Base-by-base conservation (phyloP, 768 basidiomycete species). In the Chlorophyllum brunneum region DNA sequence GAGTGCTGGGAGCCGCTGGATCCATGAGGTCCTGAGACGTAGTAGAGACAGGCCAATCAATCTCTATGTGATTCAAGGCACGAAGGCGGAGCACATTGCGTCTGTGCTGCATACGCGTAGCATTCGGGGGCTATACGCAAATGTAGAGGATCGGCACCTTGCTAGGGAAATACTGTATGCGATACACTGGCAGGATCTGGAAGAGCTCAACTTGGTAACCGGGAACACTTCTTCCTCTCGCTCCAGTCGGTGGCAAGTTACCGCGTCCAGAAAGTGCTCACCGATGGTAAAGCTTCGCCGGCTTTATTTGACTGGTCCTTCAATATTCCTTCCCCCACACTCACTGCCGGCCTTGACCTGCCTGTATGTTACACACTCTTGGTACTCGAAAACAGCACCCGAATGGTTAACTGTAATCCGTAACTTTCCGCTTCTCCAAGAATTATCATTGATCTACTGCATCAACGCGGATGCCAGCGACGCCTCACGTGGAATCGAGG, bases 391-490 rank as follows among this genome's bases (percentile, higher is more conserved):
- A 23, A 20, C 43, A 24, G 23, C 42, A 5, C 10, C 16, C 11
- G n/a, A 52, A 22, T 52, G 51, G 51, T 36, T 45, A 20, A 15
- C 23, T 27, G 16, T 24, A 11, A 43, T 52, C 20, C 42, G 51
- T 5, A 43, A 29, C 9, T 45, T 52, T 11, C 51, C 51, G 11
- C 22, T 43, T 11, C 51, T 52, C 26, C 22, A 38, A 20, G 51
- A 52, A 11, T n/a, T 52, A 23, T 38, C 42, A 9, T 23, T 52
- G 26, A 20, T 22, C 9, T 27, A 37, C 27, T 52, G 51, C 41
- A 45, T 52, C 7, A 52, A 34, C 13, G 10, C 8, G 16, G 51
- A 38, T n/a, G 5, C 8, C 26, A 27, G 33, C 10, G 11, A 27
- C 34, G 9, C 26, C 39, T 16, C 31, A 30, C 24, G 40, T 13